A percentile compares a stretch with the other conserved stretches of the same genome.
phyloP scores from a whole-genome alignment of 2,329 filamentous ascomycete species.

The Phyllosticta capitalensis region DNA sequence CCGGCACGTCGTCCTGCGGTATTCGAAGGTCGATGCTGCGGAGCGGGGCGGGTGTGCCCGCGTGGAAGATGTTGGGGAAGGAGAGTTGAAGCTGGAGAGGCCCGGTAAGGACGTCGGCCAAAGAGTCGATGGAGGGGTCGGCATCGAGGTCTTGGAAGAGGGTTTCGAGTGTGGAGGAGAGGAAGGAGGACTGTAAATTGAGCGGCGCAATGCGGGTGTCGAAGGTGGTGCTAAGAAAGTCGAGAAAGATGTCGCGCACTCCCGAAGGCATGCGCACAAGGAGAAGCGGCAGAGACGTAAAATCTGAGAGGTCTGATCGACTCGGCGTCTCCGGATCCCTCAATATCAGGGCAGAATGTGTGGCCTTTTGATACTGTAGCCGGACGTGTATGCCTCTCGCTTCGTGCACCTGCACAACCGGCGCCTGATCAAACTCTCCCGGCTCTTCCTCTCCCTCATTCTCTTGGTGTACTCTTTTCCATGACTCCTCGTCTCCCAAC shows the following conservation, averaged over 20 bases:
- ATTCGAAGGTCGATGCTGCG: conserved; percentile 37
- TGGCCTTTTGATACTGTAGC: conserved; percentile 41
- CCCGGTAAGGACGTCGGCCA: conserved; percentile 23
- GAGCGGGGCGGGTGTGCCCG: conserved; percentile 21
- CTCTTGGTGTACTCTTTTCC: conserved; percentile 28
- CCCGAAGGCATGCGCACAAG: conserved; percentile 42
- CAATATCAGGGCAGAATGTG: conserved; percentile 43
- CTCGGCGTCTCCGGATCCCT: conserved; percentile 20
- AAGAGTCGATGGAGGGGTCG: conserved; percentile 20
- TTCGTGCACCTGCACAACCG: conserved; percentile 14
- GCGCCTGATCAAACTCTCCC: conserved; percentile 11
- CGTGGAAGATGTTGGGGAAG: conserved; percentile 16
- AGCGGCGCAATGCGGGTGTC: conserved; percentile 40
- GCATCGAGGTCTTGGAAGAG: conserved; percentile 52
- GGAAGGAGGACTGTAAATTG: conserved; percentile 34
- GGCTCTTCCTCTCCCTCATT: conserved; percentile 25
- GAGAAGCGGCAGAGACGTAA: conserved; percentile 41
- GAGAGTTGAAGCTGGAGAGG: conserved; percentile 26
- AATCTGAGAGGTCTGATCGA: conserved; percentile 17
- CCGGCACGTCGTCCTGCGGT: conserved; percentile 29
- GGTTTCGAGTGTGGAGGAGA: conserved; percentile 35
- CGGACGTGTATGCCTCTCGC: conserved; percentile 38
- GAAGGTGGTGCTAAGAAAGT: conserved; percentile 41
- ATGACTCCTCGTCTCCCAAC: conserved; percentile 32
- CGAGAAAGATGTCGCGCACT: conserved; percentile 39